phyloP scores from a whole-genome alignment of 768 basidiomycete species.

The Lactarius evosmus region DNA sequence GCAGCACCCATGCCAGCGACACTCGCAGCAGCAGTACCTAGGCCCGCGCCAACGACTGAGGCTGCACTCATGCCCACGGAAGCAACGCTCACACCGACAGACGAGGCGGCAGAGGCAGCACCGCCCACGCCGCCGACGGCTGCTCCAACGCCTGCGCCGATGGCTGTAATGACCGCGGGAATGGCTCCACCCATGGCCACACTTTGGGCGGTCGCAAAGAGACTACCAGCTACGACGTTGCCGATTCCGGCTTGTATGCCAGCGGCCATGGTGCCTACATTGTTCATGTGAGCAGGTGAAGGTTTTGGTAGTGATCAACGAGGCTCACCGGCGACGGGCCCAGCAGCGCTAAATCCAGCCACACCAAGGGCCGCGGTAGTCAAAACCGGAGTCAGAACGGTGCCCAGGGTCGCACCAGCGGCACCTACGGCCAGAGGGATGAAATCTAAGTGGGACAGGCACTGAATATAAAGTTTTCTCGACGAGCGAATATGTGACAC shows the following conservation, averaged over 20 bases:
- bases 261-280: constrained; percentile 7
- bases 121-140: not conserved
- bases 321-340: constrained; percentile 12
- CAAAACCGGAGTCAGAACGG: not conserved
- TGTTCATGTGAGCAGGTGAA: not conserved
- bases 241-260: constrained; percentile 6
- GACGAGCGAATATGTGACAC: not conserved
- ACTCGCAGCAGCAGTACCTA: not conserved
- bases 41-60: not conserved
- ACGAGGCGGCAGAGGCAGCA: not conserved
- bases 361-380: not conserved
- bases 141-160: not conserved
- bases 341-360: constrained; percentile 10
- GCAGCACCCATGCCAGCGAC: not conserved
- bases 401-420: not conserved
- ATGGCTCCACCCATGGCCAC: not conserved
- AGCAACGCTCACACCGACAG: too few species aligned
- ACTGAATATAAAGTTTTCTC: not conserved
- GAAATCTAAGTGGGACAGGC: not conserved
- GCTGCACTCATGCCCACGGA: too few species aligned
- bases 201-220: constrained; percentile 11
- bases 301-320: not conserved
- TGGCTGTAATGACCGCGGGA: not conserved
- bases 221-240: not conserved
- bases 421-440: not conserved